Evolutionary conservation across 257 asterid genomes (phyloP), one percentile per base, ranked within the genome.

Genomic region (Ajuga chamaepitys): DNA sequence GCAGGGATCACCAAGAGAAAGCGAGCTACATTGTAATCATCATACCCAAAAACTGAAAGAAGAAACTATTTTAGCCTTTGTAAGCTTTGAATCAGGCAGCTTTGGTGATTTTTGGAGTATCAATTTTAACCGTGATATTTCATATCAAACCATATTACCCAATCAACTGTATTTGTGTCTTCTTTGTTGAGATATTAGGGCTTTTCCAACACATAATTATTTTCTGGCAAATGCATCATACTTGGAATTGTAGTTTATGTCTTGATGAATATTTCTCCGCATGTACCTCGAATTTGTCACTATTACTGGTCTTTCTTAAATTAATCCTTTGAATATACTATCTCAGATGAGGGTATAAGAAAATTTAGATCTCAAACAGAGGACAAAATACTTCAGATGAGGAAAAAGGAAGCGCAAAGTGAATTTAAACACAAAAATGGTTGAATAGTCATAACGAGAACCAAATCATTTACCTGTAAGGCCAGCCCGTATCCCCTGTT

Each of bases 401-500:
- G 28, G 13, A 35, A 47, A 55, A 35, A n/a, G n/a, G 51, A 38
- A 62, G 20, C n/a, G n/a, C n/a, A n/a, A n/a, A n/a, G n/a, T n/a
- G n/a, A n/a, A n/a, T n/a, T n/a, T n/a, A n/a, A n/a, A n/a, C n/a
- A n/a, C n/a, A n/a, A n/a, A n/a, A n/a, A n/a, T n/a, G n/a, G n/a
- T n/a, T n/a, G n/a, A 38, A 45, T 16, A 28, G 41, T n/a, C 34
- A 64, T 46, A 72, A 34, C 8, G 41, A 44, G 28, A 59, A 40
- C 48, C 28, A 16, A 72, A 28, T 20, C 6, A 26, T 40, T 65
- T 83, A 94, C 99, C 99, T 94, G 99, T 81, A 94, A 85, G 16
- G 96, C 99, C 79, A 94, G 70, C 30, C 99, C 98, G 62, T 91
- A 94, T 63, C 99, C 99, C 47, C 85, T 98, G 78, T 85, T 85